Percentiles rank a stretch among this genome's conserved stretches.
phyloP scores from a whole-genome alignment of 2,329 filamentous ascomycete genomes.

The Fusarium paranaense region DNA sequence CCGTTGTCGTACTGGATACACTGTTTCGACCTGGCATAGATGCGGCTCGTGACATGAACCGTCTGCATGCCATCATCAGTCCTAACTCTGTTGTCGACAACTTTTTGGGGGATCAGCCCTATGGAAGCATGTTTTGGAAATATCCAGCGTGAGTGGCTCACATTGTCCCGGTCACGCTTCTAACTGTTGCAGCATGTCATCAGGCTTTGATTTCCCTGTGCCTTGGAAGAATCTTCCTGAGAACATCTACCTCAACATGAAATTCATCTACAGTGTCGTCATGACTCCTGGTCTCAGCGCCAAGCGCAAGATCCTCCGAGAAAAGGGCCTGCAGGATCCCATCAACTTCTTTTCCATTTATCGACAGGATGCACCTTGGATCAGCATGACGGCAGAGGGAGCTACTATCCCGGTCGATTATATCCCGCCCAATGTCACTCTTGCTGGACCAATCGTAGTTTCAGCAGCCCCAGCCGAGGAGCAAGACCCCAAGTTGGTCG shows the following conservation, averaged over 20 bases:
- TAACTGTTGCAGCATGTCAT: conserved; percentile 49
- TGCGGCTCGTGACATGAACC: conserved; percentile 32
- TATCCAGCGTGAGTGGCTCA: conserved; percentile 29
- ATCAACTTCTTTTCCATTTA: conserved; percentile 41
- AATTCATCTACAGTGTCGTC: conserved; percentile 46
- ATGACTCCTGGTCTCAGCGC: conserved; percentile 41
- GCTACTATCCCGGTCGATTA: conserved; percentile 44
- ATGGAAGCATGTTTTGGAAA: conserved; percentile 36
- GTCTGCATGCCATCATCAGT: conserved; percentile 53
- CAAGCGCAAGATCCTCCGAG: conserved; percentile 36
- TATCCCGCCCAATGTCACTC: conserved; percentile 39
- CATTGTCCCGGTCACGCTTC: neutral
- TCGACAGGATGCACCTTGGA: conserved; percentile 44
- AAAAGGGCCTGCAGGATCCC: conserved; percentile 33
- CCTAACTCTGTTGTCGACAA: conserved; percentile 54
- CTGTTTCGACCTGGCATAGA: conserved; percentile 46
- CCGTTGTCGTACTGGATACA: conserved; percentile 49
- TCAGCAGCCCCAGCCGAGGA: conserved; percentile 50
- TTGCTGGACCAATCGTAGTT: conserved; percentile 59
- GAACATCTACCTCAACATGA: conserved; percentile 49
- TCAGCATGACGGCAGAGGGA: conserved; percentile 41
- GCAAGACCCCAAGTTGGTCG: conserved; percentile 55
- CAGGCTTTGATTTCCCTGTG: conserved; percentile 58
- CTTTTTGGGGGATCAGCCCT: conserved; percentile 29
- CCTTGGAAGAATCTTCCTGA: conserved; percentile 50